These are phyloP conservation scores for Bromus sterilis DNA, from an alignment of 176 grass and related monocot genomes.

Conservation along the genomic window DNA sequence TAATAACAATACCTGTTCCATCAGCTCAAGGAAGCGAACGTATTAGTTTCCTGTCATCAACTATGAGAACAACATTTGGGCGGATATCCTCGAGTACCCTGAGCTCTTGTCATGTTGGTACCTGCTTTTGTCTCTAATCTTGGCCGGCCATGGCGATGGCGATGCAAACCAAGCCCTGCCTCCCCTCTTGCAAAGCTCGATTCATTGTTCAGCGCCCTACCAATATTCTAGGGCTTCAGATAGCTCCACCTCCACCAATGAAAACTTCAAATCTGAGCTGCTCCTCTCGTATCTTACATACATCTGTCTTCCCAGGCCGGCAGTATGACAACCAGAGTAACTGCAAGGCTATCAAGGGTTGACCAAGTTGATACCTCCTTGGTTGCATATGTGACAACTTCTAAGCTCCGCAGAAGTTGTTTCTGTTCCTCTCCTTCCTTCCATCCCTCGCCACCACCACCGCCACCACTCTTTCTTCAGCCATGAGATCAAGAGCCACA, in stretches of 20 bases:
- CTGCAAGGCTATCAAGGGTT: not conserved
- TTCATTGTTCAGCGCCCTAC: not conserved
- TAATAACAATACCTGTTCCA: slow-evolving; percentile 6
- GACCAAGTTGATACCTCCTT: slow-evolving; percentile 3
- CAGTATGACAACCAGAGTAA: not conserved
- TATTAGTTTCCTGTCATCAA: not conserved
- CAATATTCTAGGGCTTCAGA: slow-evolving; percentile 11
- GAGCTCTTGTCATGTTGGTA: not conserved
- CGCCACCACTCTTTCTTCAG: not conserved
- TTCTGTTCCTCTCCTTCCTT: slow-evolving; percentile 1
- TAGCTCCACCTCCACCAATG: not conserved
- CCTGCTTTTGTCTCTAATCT: slow-evolving; percentile 15
- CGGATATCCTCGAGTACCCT: not conserved
- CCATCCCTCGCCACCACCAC: not conserved
- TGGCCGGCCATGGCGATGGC: slow-evolving; percentile 13
- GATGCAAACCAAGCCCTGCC: slow-evolving; percentile 31
- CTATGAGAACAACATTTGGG: not conserved
- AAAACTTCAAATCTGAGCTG: slow-evolving; percentile 16
- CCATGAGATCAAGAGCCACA: slow-evolving; percentile 30
- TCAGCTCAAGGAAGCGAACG: not conserved
- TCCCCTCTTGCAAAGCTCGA: not conserved
- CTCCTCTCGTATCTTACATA: slow-evolving; percentile 10
- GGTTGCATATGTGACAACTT: slow-evolving; percentile 15
- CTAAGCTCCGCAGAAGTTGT: slow-evolving; percentile 4
- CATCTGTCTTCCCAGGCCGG: slow-evolving; percentile 30